Evolutionary conservation across 345 rosid genomes (phyloP), one percentile per base, ranked within the genome.

Genomic region (Conringia planisiliqua): DNA sequence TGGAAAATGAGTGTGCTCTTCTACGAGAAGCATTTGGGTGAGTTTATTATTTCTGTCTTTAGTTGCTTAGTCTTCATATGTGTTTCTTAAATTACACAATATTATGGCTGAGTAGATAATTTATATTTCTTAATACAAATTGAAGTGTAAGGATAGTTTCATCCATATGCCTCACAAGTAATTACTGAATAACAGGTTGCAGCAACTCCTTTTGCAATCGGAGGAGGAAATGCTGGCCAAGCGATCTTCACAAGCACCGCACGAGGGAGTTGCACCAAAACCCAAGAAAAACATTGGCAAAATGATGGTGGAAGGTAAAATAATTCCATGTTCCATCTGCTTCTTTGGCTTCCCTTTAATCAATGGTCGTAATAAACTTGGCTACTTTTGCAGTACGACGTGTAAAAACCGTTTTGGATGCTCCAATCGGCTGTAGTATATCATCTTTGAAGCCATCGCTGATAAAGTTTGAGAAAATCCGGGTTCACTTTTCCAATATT

Each of bases 301-400:
- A 86, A 88, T 95, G 90, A 92, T 81, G 83, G 97, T 95, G 74
- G 97, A 95, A 92, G 99, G 99, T 92, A 79, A 46, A 42, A 36
- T 59, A 30, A 38, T 47, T 20, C 4, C 67, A 6, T 40, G 56
- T 72, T 56, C 22, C 65, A 70, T 64, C 40, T 44, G 42, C 54
- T 62, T 39, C 11, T 60, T 73, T 46, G 56, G 58, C 47, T 70
- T 5, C 46, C 36, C 26, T 47, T 26, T 39, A 51, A 59, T 18
- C 43, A 56, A 6, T 62, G 4, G 61, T 16, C 30, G 8, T 70
- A 55, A 57, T 24, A 63, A 5, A 35, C 30, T 35, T 70, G 64
- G 44, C 71, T 57, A 35, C 18, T 52, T 82, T 5, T 81, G 82
- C 88, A 95, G 99, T 95, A 52, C 93, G 97, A 35, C 91, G 85